Evolutionary conservation across 192 early-diverging fungal genomes (phyloP).

Genomic region (Entomortierella parvispora): DNA sequence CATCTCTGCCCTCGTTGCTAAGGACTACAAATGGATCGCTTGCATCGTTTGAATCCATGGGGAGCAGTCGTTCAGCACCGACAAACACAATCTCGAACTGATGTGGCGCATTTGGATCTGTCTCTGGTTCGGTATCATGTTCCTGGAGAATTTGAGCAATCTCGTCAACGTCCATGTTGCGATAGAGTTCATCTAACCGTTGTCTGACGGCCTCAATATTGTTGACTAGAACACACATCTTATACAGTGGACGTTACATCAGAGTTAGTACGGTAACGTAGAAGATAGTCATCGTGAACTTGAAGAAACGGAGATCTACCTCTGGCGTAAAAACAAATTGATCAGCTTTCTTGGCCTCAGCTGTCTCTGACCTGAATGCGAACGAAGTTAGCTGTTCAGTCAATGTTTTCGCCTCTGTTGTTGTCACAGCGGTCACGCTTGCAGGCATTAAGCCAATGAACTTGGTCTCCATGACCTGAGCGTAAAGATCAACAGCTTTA

Average conservation of each 20-base stretch:
- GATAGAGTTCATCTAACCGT: conserved; percentile 63
- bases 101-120: conserved; percentile 52
- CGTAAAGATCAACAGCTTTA: conserved; percentile 73
- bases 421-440: conserved; percentile 33
- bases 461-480: conserved; percentile 56
- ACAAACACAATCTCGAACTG: conserved; percentile 78
- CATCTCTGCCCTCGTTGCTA: conserved; percentile 54
- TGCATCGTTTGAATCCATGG: conserved; percentile 68
- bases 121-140: conserved; percentile 15
- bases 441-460: conserved; percentile 57
- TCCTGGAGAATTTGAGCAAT: conserved; percentile 58
- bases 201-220: conserved; percentile 65
- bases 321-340: conserved; percentile 63
- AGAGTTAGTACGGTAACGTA: no score
- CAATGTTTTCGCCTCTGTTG: conserved; percentile 29
- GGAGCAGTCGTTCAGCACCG: conserved; percentile 69
- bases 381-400: conserved; percentile 52
- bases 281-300: no score
- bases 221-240: conserved; percentile 69
- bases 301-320: conserved; percentile 33
- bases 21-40: conserved; percentile 76
- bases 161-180: conserved; percentile 66
- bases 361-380: conserved; percentile 49
- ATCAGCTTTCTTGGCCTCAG: conserved; percentile 46
- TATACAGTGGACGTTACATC: no score